Conservation (phyloP, 2,329 filamentous ascomycete species). For the Penicillium sp. region DNA sequence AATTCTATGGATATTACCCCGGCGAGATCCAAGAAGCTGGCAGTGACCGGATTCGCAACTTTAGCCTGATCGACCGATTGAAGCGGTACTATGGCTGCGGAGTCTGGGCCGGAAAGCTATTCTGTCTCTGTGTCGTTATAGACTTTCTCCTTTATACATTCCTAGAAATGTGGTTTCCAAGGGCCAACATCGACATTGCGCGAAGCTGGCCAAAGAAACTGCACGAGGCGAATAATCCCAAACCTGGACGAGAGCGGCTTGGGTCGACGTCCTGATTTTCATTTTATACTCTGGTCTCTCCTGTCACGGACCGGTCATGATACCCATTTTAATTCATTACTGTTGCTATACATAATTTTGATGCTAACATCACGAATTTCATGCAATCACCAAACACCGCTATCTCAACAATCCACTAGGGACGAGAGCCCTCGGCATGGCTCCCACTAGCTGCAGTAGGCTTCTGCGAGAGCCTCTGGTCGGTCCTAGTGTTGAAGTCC, state of each 20-base stretch:
- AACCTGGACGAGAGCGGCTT: slow-evolving; percentile 12
- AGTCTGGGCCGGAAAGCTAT: slow-evolving; percentile 97
- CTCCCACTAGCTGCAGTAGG: slow-evolving; percentile 1
- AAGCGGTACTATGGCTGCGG: slow-evolving; percentile 98
- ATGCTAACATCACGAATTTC: slow-evolving; percentile 2
- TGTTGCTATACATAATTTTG: slow-evolving; percentile 12
- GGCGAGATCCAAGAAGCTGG: slow-evolving; percentile 72
- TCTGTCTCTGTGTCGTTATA: slow-evolving; percentile 90
- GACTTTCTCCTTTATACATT: slow-evolving; percentile 92
- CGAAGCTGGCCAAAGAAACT: slow-evolving; percentile 88
- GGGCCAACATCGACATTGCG: slow-evolving; percentile 85
- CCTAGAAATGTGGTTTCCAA: slow-evolving; percentile 83
- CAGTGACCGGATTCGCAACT: slow-evolving; percentile 76
- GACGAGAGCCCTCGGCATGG: not conserved
- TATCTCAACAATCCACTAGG: not conserved
- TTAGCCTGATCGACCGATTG: slow-evolving; percentile 89
- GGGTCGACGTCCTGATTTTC: slow-evolving; percentile 12
- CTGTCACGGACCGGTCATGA: slow-evolving; percentile 1
- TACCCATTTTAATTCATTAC: slow-evolving; percentile 12
- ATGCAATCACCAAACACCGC: not conserved
- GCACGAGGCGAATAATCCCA: slow-evolving; percentile 13
- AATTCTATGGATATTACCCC: slow-evolving; percentile 84
- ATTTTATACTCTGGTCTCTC: not conserved
- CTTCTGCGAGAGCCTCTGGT: slow-evolving; percentile 5
- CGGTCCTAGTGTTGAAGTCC: not conserved